Conservation (phyloP, 192 early-diverging fungal genomes). For the Phycomyces blakesleeanus region DNA sequence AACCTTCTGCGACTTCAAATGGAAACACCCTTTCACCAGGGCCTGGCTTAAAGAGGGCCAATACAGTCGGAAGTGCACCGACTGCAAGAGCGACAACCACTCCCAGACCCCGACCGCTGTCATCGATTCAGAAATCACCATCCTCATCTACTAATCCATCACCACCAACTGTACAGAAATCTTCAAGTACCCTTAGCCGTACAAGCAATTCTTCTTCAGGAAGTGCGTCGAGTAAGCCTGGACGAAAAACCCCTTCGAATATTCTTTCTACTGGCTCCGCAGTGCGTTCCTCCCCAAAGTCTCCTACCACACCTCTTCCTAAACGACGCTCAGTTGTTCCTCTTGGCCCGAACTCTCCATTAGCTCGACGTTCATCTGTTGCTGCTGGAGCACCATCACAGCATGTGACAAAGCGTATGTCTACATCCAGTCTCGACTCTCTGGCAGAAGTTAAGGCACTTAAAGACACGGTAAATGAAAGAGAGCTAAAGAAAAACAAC, state of each 20-base stretch:
- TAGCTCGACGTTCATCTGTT: neutral
- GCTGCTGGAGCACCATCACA: neutral
- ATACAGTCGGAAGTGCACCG: neutral
- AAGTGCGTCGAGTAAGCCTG: neutral
- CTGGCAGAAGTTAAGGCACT: neutral
- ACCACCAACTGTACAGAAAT: constrained; percentile 1
- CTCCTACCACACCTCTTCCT: neutral
- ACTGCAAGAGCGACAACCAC: constrained; percentile 1
- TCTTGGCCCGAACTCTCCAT: neutral
- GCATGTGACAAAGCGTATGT: neutral
- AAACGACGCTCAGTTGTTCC: constrained; percentile 5
- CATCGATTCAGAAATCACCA: neutral
- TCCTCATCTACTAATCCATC: neutral
- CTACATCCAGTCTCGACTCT: neutral
- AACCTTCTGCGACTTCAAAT: neutral
- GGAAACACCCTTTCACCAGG: neutral
- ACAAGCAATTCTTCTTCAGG: constrained; percentile 6
- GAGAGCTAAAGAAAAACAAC: no score
- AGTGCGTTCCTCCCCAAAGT: neutral
- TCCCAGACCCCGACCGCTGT: neutral
- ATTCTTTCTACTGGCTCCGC: neutral
- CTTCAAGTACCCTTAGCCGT: neutral
- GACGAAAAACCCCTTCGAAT: neutral
- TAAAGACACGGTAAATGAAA: neutral
- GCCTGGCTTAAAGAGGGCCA: neutral